A percentile compares a stretch with the other conserved stretches of the same genome.
These are phyloP conservation scores for Chlorociboria aeruginascens DNA, from an alignment of 495 filamentous ascomycete species.

Conservation along the genomic window DNA sequence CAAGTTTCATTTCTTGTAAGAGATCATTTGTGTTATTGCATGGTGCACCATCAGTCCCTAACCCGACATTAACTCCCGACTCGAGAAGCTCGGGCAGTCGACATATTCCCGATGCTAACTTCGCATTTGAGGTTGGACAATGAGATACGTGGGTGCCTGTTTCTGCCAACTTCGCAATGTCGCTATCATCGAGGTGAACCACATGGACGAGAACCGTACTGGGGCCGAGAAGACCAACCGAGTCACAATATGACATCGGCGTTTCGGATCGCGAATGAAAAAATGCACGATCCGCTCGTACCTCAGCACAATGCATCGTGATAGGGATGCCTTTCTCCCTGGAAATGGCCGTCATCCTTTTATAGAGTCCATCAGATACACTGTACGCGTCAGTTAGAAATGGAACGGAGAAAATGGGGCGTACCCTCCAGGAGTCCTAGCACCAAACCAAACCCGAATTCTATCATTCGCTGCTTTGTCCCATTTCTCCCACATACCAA, in stretches of 20 bases:
- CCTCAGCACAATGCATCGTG: constrained; percentile 23
- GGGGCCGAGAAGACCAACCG: constrained; percentile 28
- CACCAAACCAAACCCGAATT: constrained; percentile 40
- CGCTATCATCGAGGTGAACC: constrained; percentile 34
- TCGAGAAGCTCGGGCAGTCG: constrained; percentile 28
- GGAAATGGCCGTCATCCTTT: constrained; percentile 32
- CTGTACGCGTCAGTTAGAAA: constrained; percentile 9
- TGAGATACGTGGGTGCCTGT: constrained; percentile 36
- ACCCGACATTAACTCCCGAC: constrained; percentile 28
- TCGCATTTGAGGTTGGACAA: constrained; percentile 38
- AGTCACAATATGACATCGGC: constrained; percentile 32
- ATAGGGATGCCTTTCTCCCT: constrained; percentile 18
- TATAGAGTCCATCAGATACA: constrained; percentile 32
- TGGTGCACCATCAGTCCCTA: constrained; percentile 39
- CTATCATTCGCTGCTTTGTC: constrained; percentile 29
- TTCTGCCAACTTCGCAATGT: constrained; percentile 26
- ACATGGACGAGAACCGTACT: constrained; percentile 32
- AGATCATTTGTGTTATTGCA: constrained; percentile 40
- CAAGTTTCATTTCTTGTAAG: constrained; percentile 39
- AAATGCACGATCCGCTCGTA: constrained; percentile 29
- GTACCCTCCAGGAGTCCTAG: constrained; percentile 33
- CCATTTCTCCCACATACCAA: constrained; percentile 37
- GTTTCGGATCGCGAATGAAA: constrained; percentile 30
- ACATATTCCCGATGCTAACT: constrained; percentile 36
- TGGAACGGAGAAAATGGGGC: background rate